Evolutionary conservation across 2,329 filamentous ascomycete species (phyloP).

Genomic region (Ophiostoma piceae): DNA sequence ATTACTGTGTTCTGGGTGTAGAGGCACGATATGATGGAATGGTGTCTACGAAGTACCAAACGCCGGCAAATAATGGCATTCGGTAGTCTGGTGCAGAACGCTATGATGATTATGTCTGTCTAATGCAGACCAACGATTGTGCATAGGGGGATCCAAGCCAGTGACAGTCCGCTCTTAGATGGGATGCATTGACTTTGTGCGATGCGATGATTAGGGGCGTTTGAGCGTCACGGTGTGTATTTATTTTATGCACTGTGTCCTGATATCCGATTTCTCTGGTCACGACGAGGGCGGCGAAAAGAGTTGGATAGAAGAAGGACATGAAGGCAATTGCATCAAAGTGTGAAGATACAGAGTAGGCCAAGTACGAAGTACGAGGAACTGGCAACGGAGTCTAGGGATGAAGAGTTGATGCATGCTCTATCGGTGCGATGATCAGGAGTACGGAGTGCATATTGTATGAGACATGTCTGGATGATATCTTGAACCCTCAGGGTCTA

Average conservation of each 20-base stretch:
- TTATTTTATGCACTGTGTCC: neutral
- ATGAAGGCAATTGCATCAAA: neutral
- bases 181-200: neutral
- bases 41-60: too few species aligned
- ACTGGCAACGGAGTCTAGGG: neutral
- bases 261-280: neutral
- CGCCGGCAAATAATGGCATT: neutral
- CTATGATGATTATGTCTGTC: neutral
- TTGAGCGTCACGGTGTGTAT: neutral
- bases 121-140: neutral
- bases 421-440: constrained; percentile 3
- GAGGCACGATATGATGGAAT: neutral
- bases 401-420: neutral
- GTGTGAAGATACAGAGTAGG: too few species aligned
- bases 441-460: neutral
- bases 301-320: neutral
- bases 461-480: neutral
- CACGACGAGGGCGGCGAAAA: neutral
- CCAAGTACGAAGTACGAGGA: too few species aligned
- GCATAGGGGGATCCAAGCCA: neutral
- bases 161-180: neutral
- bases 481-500: neutral
- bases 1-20: neutral
- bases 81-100: neutral
- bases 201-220: neutral